Evolutionary conservation across 257 asterid genomes (phyloP), one percentile per base, ranked within the genome.

Genomic region (Capsicum chinense): DNA sequence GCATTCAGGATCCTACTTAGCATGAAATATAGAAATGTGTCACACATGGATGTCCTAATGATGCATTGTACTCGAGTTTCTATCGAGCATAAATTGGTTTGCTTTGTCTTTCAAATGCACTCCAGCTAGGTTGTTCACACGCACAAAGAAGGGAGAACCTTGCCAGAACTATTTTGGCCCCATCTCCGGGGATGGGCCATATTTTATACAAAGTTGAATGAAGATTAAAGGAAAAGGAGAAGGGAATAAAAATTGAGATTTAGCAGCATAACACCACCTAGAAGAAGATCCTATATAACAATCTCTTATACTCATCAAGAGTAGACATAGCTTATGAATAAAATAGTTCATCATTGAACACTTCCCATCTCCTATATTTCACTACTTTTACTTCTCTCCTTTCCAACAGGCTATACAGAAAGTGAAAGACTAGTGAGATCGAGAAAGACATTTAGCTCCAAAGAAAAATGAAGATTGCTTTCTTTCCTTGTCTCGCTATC

Each of bases 401-500:
- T 14, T 42, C 47, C 82, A 14, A 78, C 14, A 54, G 58, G 69
- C 19, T 39, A 83, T 57, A 9, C 81, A 16, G 7, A 21, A 26
- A 3, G 44, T 50, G 52, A 39, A 42, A 14, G 37, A 52, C 47
- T 47, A 12, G 64, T 12, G 44, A 58, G 26, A 81, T 26, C 78
- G 12, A 48, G 9, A 54, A n/a, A 81, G 15, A 62, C 2, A 44
- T 60, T 60, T 80, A 21, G 42, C 21, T 42, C 54, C 17, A 63
- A 56, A 3, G 17, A 42, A 83, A 79, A 62, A 88, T 84, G 83
- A 85, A 70, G 81, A 88, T 85, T 90, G 17, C 59, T 21, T 76
- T 39, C 39, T 73, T 83, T 42, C 83, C 80, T 47, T 85, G 89
- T 85, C 33, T 93, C 48, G n/a, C 80, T 71, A 58, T 86, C 83